Evolutionary conservation across 73 alveolate genomes (phyloP).

Genomic region (Paramecium octaurelia): DNA sequence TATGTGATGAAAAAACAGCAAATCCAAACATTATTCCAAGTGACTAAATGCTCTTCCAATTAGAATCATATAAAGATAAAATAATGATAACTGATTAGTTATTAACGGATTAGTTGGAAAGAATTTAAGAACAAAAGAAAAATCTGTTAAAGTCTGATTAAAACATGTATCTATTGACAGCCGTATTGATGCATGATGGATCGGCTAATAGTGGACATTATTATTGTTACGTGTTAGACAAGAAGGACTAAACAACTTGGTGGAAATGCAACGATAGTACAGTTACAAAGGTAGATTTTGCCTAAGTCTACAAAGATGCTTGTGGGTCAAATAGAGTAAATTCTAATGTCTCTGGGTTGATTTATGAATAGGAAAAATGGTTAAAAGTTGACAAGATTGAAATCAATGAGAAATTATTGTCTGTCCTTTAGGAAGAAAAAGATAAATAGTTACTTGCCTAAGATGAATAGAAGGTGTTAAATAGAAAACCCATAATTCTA

Average conservation of each 20-base stretch:
- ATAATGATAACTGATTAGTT: not conserved
- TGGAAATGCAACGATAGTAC: slow-evolving; percentile 27
- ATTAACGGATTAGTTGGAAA: not conserved
- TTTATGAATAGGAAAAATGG: slow-evolving; percentile 26
- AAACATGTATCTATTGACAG: slow-evolving; percentile 3
- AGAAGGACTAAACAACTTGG: not conserved
- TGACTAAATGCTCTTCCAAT: not conserved
- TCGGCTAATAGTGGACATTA: slow-evolving; percentile 30
- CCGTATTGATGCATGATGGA: slow-evolving; percentile 50
- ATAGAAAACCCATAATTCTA: not conserved
- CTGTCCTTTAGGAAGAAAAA: not conserved
- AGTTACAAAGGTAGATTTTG: slow-evolving; percentile 10
- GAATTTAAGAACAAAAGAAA: not conserved
- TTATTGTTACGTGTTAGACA: slow-evolving; percentile 35
- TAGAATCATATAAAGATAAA: not conserved
- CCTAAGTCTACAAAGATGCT: slow-evolving; percentile 14
- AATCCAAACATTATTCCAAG: not conserved
- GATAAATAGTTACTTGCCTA: not conserved
- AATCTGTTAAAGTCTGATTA: not conserved
- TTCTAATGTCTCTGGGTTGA: slow-evolving; percentile 35
- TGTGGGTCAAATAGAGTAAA: not conserved
- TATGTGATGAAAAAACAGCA: not conserved
- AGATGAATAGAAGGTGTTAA: not conserved
- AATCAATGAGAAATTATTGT: not conserved
- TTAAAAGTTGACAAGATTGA: not conserved